phyloP scores from a whole-genome alignment of 148 eudicot species.

The Agrostemma githago region DNA sequence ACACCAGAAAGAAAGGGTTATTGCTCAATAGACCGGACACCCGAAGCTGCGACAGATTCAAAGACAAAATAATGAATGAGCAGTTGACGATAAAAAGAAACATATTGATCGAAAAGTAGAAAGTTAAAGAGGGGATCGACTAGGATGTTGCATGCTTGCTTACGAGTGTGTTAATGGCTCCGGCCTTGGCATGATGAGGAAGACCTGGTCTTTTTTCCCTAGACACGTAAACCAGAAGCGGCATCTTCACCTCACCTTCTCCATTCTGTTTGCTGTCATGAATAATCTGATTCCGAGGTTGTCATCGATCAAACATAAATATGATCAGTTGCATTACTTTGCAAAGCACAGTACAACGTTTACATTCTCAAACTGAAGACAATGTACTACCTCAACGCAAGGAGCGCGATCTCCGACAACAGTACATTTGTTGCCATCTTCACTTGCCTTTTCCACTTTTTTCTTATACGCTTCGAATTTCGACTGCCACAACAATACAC shows the following conservation, averaged over 20 bases:
- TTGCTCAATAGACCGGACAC: conserved; percentile 55
- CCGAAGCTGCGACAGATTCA: conserved; percentile 23
- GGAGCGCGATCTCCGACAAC: conserved; percentile 35
- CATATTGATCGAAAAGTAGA: too few species aligned
- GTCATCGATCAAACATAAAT: neutral
- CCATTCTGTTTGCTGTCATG: conserved; percentile 21
- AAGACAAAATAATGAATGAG: neutral
- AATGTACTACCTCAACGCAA: conserved; percentile 23
- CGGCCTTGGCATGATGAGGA: conserved; percentile 64
- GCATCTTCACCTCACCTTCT: conserved; percentile 32
- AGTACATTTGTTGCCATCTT: conserved; percentile 22
- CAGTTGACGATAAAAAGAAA: neutral
- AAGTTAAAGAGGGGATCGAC: neutral
- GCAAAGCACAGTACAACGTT: neutral
- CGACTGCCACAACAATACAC: conserved; percentile 22
- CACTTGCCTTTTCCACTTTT: conserved; percentile 22
- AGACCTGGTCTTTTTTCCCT: conserved; percentile 56
- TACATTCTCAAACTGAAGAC: neutral
- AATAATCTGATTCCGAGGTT: conserved; percentile 20
- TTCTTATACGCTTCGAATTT: conserved; percentile 26
- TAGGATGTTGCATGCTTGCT: neutral
- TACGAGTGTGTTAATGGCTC: conserved; percentile 63
- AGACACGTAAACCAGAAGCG: conserved; percentile 54
- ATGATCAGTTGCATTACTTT: too few species aligned
- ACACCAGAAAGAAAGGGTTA: conserved; percentile 37